Evolutionary conservation across 169 alveolate species (phyloP), one percentile per base, ranked within the genome.

Genomic region (Ichthyophthirius multifiliis): DNA sequence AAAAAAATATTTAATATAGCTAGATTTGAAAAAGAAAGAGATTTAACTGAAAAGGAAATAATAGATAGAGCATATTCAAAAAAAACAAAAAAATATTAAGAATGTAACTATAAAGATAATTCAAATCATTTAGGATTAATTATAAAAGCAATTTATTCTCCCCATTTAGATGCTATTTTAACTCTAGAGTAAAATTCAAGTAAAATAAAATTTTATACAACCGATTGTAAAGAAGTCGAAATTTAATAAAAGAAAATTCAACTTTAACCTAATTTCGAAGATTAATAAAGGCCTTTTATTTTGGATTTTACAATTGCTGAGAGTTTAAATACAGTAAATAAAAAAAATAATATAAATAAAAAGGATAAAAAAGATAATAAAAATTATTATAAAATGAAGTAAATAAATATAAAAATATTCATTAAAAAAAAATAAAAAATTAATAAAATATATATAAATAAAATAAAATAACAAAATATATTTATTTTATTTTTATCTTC

Each of bases 1-100:
- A 86, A 84, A 83, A 62, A 83, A 89, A 83, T 63, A 77, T 65
- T 27, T 30, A 65, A 35, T 31, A 75, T 35, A 65, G 80, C 83
- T 30, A 47, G 81, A 39, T 64, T 79, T 45, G 85, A 79, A 44
- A 83, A 79, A 45, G 89, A 78, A 9, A 76, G 85, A 45, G 91
- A 84, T 47, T 16, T 76, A 41, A 84, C 87, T 27, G 89, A 76
- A n/a, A 73, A 47, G 32, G 93, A 90, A 74, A 65, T 90, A 2
- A 48, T 86, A 27, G 85, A 90, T 18, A 44, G 83, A 65, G 89
- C 91, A 31, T 78, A 86, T 47, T 77, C 91, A n/a, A 63, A 79
- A 15, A 80, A 83, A 47, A 86, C 89, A 34, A 46, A 85, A 55
- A 76, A 93, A 65, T 90, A 86, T 34, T 62, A 64, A 4, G 47